Conservation (phyloP, 257 asterid species). For the Galeopsis tetrahit region DNA sequence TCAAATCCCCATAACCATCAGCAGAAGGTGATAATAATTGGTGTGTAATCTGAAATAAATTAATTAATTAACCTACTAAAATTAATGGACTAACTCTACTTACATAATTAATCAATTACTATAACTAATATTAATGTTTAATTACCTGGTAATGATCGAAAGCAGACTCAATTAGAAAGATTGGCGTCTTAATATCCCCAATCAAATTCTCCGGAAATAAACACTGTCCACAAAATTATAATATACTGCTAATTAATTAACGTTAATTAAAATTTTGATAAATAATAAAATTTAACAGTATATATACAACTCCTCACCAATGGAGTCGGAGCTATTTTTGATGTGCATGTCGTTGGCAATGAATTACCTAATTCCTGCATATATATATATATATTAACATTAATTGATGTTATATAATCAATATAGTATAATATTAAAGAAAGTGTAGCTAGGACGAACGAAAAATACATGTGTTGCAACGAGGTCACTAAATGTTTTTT, state of each 20-base stretch:
- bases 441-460: too few species aligned
- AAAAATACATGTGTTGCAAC: neutral
- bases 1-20: neutral
- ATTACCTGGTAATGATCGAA: slow-evolving; percentile 52
- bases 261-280: too few species aligned
- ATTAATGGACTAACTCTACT: too few species aligned
- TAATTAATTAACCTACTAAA: too few species aligned
- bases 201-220: slow-evolving; percentile 43
- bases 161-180: slow-evolving; percentile 44
- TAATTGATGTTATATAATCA: neutral
- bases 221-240: too few species aligned
- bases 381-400: too few species aligned
- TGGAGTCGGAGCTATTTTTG: slow-evolving; percentile 23
- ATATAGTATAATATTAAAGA: too few species aligned
- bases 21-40: neutral
- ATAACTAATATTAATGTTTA: too few species aligned
- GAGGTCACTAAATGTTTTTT: neutral
- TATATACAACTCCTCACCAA: slow-evolving; percentile 21
- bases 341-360: slow-evolving; percentile 36
- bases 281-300: too few species aligned
- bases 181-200: slow-evolving; percentile 39
- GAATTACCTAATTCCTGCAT: slow-evolving; percentile 31
- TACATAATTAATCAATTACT: too few species aligned
- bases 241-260: too few species aligned
- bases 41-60: too few species aligned